These are phyloP conservation scores for Clonostachys rosea DNA, from an alignment of 2,329 filamentous ascomycete species.

Conservation along the genomic window DNA sequence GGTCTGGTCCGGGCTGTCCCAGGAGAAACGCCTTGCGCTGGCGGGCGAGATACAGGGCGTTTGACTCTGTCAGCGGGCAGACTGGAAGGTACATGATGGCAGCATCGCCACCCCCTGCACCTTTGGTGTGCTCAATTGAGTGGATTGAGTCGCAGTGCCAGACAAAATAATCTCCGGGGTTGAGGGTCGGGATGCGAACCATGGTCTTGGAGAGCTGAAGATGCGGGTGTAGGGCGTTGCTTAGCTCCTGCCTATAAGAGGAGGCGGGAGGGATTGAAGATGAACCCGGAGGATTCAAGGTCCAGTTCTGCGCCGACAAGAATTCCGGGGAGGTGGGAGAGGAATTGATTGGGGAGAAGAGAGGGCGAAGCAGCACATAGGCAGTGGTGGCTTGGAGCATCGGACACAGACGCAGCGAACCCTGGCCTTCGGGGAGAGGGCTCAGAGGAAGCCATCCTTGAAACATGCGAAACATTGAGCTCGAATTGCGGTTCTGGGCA, in stretches of 20 bases:
- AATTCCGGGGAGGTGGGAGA: slow-evolving; percentile 17
- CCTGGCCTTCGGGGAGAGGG: slow-evolving; percentile 57
- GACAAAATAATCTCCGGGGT: slow-evolving; percentile 68
- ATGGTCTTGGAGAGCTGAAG: slow-evolving; percentile 60
- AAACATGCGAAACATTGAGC: slow-evolving; percentile 72
- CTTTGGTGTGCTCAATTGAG: slow-evolving; percentile 53
- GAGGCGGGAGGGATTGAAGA: slow-evolving; percentile 61
- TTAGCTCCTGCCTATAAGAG: slow-evolving; percentile 66
- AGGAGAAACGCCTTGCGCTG: slow-evolving; percentile 34
- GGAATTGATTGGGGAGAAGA: slow-evolving; percentile 47
- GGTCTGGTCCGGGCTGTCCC: slow-evolving; percentile 32
- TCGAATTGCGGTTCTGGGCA: slow-evolving; percentile 68
- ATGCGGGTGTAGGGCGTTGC: slow-evolving; percentile 61
- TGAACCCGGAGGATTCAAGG: slow-evolving; percentile 23
- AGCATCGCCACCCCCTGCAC: slow-evolving; percentile 9
- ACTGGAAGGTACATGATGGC: slow-evolving; percentile 31
- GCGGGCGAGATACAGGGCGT: slow-evolving; percentile 33
- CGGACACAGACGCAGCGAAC: slow-evolving; percentile 68
- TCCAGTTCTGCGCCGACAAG: slow-evolving; percentile 48
- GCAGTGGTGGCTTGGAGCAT: slow-evolving; percentile 65
- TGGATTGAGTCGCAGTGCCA: slow-evolving; percentile 72
- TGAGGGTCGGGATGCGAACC: slow-evolving; percentile 61
- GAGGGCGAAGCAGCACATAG: slow-evolving; percentile 72
- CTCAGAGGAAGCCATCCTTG: slow-evolving; percentile 72
- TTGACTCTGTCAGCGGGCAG: slow-evolving; percentile 33